Base-by-base conservation (phyloP, 2,329 filamentous ascomycete species). In the Clarireedia sp. region DNA sequence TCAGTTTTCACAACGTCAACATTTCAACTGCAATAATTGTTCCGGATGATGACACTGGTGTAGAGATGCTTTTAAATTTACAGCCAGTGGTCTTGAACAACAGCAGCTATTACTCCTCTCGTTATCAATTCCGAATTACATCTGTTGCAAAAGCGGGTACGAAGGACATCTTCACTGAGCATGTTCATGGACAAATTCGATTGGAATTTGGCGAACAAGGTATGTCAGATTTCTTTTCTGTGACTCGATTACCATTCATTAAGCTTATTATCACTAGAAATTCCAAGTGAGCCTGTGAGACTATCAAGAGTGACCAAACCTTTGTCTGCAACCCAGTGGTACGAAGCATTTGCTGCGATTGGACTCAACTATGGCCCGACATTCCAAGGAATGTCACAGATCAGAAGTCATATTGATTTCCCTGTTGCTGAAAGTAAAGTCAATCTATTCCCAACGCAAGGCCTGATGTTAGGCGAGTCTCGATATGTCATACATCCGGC, bases 401-500 rank as follows among this genome's bases (percentile, higher is more conserved):
- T 36, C 29, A 21, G 37, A 5, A n/a, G 6, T 3, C 10, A 10
- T 6, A 29, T n/a, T 10, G n/a, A 4, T 3, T 2, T 2, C 2
- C 23, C 2, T 1, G 9, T 6, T 5, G 26, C 44, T 16, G 19
- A 56, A 5, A 55, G 59, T 19, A 49, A 59, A 3, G 71, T 71
- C 68, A 68, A 68, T n/a, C 64, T 67, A 38, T 60, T 61, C 1
- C 40, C 40, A 3, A 17, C 14, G 7, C 3, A 19, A 8, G n/a
- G 21, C 10, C 21, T 14, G 5, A 43, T n/a, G 3, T 2, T 10
- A 3, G 68, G 62, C 55, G 57, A 67, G 29, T 56, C 58, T 56
- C 70, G 73, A 2, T 77, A 81, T 59, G 54, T 80, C 4, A 73
- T 83, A 21, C 80, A 83, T 58, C 80, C 80, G 0, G 73, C 77